Evolutionary conservation across 352 stramenopile species (phyloP), one percentile per base, ranked within the genome.

Genomic region (Phytophthora brassicae): DNA sequence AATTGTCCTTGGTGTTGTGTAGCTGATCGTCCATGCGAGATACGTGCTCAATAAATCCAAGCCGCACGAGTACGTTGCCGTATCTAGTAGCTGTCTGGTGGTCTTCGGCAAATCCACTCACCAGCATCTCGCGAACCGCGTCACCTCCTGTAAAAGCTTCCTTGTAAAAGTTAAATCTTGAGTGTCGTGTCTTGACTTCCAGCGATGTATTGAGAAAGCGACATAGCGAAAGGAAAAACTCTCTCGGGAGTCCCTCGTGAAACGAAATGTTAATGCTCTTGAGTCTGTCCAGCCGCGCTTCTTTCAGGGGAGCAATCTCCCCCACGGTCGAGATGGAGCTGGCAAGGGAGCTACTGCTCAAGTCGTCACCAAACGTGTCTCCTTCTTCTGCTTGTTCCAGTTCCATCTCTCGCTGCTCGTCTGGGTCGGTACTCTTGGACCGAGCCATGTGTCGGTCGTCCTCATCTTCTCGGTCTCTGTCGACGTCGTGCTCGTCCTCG

Each of bases 141-240:
- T 95, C 86, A 46, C 72, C 75, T 46, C 86, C 86, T 1, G 84
- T 83, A 63, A 95, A 95, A 9, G 84, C 66, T 63, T 95, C 86
- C 64, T 95, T 95, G 76, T 89, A 91, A 51, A 92, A 92, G 56
- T 89, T 92, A 67, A 95, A 92, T 9, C 81, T 78, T 50, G 84
- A 89, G 62, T 94, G 84, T 14, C 84, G 75, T 6, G 83, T 92
- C 77, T 94, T 94, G 57, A 92, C 56, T 46, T 95, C 86, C 31
- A 95, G 52, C 6, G 74, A 78, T n/a, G 79, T 75, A 38, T 87
- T 72, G 24, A 95, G 68, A 58, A 92, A 95, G 11, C 86, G 84
- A 19, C 69, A 71, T 8, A 95, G 58, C 11, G 81, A 73, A 57
- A 83, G 72, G 60, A 89, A 95, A 57, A 95, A 95, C 56, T 92